A percentile compares a stretch with the other conserved stretches of the same genome.
These are phyloP conservation scores for Dictyostelium intermedium DNA, from an alignment of 78 protist species.

Conservation along the genomic window DNA sequence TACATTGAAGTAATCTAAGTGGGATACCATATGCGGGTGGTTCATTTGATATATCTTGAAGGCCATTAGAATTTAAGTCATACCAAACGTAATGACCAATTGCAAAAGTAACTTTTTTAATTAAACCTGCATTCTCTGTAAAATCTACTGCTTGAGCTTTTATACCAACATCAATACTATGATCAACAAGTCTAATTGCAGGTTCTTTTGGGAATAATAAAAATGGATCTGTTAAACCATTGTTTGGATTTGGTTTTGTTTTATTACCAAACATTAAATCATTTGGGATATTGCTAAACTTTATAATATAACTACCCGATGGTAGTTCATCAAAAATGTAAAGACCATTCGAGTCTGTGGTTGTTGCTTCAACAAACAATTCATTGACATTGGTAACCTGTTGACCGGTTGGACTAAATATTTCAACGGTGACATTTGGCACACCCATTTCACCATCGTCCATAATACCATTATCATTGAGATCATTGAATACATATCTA, in stretches of 20 bases:
- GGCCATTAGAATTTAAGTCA: conserved; percentile 36
- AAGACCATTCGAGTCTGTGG: background rate
- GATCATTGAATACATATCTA: conserved; percentile 24
- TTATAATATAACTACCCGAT: background rate
- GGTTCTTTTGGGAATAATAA: background rate
- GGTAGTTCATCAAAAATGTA: conserved; percentile 7
- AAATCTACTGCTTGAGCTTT: background rate
- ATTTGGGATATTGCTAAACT: background rate
- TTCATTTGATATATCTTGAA: background rate
- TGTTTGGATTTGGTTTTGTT: background rate
- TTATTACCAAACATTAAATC: conserved; percentile 5
- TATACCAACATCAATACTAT: background rate
- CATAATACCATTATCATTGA: conserved; percentile 24
- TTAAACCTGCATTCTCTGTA: conserved; percentile 22
- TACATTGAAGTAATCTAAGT: background rate
- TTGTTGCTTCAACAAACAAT: background rate
- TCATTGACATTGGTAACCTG: background rate
- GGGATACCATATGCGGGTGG: background rate
- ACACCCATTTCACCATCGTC: conserved; percentile 6
- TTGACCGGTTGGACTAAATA: background rate
- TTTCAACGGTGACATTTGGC: background rate
- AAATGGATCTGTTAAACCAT: background rate
- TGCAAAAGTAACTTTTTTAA: background rate
- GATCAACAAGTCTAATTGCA: background rate
- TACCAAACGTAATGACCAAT: conserved; percentile 50